Evolutionary conservation across 495 filamentous ascomycete species (phyloP), one percentile per base, ranked within the genome.

Genomic region (Parmelia sp.): DNA sequence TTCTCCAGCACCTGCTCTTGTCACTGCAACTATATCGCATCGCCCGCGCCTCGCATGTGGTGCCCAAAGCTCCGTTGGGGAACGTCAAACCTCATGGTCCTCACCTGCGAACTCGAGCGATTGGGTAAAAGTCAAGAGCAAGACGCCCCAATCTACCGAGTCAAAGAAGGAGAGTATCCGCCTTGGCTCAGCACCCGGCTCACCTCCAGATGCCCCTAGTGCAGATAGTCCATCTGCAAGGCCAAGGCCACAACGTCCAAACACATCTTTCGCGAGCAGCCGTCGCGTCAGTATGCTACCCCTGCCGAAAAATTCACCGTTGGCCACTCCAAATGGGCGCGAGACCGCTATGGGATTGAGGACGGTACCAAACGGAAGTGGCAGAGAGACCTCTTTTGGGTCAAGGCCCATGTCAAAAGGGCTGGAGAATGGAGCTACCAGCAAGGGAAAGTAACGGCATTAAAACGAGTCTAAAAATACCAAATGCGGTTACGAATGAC

Each of bases 241-340:
- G 19, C 74, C 71, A 25, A 79, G 77, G 61, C 57, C 71, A 3
- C 57, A 68, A 7, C 75, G 80, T 12, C 80, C 79, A 5, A 78
- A 72, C 1, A 83, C 80, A 0, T 67, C 80, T 8, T 69, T 83
- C 5, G 78, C 77, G 21, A 69, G 68, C 25, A 79, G 73, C 56
- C 76, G 79, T n/a, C 78, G 82, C 25, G 73, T 71, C 51, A 84
- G 82, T 71, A 70, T 83, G 56, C 71, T 83, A 21, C 80, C 80
- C 25, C 40, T 80, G 56, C 76, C 76, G 3, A 79, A 72, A 61
- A 62, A 53, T 27, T 72, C 72, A 23, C 62, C 58, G 3, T 25
- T 44, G 23, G 35, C 62, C 8, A 25, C 25, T 33, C n/a, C 61
- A 3, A 57, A 64, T 23, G 62, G 56, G 15, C 45, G 62, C 12